A percentile compares a stretch with the other conserved stretches of the same genome.
These are phyloP conservation scores for Simplicillium aogashimaense DNA, from an alignment of 2,329 filamentous ascomycete species.

Conservation along the genomic window DNA sequence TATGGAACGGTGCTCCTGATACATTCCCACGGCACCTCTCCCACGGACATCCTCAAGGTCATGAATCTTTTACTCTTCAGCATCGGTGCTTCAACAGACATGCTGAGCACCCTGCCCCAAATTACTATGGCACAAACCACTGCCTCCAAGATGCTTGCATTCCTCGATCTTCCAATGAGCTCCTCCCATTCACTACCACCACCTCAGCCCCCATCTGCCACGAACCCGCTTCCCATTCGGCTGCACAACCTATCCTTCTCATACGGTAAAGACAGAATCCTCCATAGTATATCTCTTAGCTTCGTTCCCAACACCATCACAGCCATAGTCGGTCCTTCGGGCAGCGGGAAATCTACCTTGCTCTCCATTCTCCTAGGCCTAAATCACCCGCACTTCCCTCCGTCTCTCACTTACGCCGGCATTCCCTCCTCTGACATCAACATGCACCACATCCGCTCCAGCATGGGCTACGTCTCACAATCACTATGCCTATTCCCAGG, in stretches of 20 bases:
- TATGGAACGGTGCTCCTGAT: constrained; percentile 62
- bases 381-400: constrained; percentile 35
- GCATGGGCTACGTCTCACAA: constrained; percentile 61
- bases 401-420: constrained; percentile 44
- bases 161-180: constrained; percentile 43
- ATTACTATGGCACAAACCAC: constrained; percentile 65
- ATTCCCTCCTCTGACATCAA: constrained; percentile 49
- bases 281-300: constrained; percentile 55
- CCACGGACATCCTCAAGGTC: constrained; percentile 58
- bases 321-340: constrained; percentile 74
- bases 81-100: constrained; percentile 59
- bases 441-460: constrained; percentile 46
- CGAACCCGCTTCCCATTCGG: constrained; percentile 34
- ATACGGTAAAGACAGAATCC: constrained; percentile 55
- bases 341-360: constrained; percentile 86
- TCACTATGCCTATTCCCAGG: constrained; percentile 67
- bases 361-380: constrained; percentile 65
- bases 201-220: neutral
- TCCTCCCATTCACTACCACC: too few species aligned
- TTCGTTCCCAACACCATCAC: constrained; percentile 56
- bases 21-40: constrained; percentile 30
- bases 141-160: constrained; percentile 61
- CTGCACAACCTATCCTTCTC: constrained; percentile 51
- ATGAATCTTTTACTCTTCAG: constrained; percentile 79
- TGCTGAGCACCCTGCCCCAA: constrained; percentile 70